Evolutionary conservation across 2,329 filamentous ascomycete genomes (phyloP).

Genomic region (Thelonectria rubi): DNA sequence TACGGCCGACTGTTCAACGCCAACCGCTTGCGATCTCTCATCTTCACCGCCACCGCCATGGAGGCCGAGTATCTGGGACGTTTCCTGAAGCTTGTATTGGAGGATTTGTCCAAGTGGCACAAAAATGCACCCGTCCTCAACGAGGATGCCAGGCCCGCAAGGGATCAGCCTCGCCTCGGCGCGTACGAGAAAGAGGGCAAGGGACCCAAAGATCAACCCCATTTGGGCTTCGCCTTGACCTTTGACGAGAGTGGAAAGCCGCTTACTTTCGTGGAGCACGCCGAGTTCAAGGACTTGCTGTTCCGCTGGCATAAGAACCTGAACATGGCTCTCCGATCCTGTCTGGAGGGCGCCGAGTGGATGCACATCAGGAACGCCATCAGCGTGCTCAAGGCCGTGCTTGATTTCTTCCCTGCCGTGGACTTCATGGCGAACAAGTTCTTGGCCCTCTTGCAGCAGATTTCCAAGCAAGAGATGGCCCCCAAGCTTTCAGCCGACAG

Average conservation of each 20-base stretch:
- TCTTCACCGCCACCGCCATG: conserved; percentile 88
- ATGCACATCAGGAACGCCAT: conserved; percentile 98
- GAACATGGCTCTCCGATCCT: conserved; percentile 80
- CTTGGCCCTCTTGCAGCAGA: conserved; percentile 69
- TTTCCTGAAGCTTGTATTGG: conserved; percentile 84
- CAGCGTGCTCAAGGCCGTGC: conserved; percentile 82
- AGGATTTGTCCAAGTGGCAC: conserved; percentile 87
- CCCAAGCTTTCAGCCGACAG: conserved; percentile 57
- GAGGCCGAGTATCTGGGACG: conserved; percentile 94
- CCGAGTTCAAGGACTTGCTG: conserved; percentile 84
- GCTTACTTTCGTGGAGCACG: conserved; percentile 78
- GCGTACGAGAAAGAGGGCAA: conserved; percentile 83
- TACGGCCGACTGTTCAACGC: conserved; percentile 86
- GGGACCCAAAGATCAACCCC: conserved; percentile 58
- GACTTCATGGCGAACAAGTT: conserved; percentile 84
- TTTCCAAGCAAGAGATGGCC: conserved; percentile 68
- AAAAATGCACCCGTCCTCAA: conserved; percentile 68
- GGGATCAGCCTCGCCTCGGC: conserved; percentile 68
- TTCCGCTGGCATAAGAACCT: conserved; percentile 92
- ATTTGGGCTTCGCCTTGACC: conserved; percentile 81
- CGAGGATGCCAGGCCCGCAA: conserved; percentile 47
- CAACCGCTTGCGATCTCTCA: conserved; percentile 80
- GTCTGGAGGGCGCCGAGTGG: conserved; percentile 85
- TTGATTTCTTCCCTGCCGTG: conserved; percentile 85
- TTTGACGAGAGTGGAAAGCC: conserved; percentile 74